Conservation (phyloP, 768 basidiomycete genomes). For the Pisolithus marmoratus region DNA sequence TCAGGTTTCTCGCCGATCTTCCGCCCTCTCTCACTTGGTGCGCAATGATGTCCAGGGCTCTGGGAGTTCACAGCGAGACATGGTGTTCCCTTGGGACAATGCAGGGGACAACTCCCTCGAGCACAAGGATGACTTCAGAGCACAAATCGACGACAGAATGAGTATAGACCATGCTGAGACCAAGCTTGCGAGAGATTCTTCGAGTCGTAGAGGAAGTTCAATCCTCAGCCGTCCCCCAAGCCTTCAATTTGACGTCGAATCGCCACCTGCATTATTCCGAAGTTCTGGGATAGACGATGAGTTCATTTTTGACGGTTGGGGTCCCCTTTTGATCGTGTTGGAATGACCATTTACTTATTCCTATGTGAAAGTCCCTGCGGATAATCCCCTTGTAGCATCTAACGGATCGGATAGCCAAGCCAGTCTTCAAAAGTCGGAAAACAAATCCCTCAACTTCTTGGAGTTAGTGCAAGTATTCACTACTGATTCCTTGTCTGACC, state of each 20-base stretch:
- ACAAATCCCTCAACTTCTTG: slow-evolving; percentile 74
- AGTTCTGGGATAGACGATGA: slow-evolving; percentile 50
- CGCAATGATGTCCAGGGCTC: slow-evolving; percentile 38
- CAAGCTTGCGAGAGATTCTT: slow-evolving; percentile 47
- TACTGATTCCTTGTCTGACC: slow-evolving; percentile 7
- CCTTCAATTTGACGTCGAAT: slow-evolving; percentile 36
- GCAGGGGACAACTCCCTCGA: slow-evolving; percentile 63
- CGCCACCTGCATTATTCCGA: slow-evolving; percentile 40
- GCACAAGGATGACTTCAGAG: slow-evolving; percentile 27
- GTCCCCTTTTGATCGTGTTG: neutral
- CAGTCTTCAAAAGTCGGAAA: slow-evolving; percentile 58
- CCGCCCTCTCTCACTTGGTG: slow-evolving; percentile 44
- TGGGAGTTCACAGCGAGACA: slow-evolving; percentile 56
- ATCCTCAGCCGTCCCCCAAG: slow-evolving; percentile 47
- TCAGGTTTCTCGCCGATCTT: slow-evolving; percentile 53
- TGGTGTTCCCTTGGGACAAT: slow-evolving; percentile 81
- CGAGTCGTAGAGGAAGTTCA: slow-evolving; percentile 55
- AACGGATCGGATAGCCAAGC: slow-evolving; percentile 45
- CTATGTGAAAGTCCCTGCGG: slow-evolving; percentile 21
- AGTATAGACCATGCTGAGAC: slow-evolving; percentile 50
- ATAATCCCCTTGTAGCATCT: slow-evolving; percentile 34
- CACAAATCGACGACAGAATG: slow-evolving; percentile 37
- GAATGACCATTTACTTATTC: slow-evolving; percentile 9
- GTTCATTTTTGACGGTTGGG: slow-evolving; percentile 61
- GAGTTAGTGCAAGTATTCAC: slow-evolving; percentile 43